A percentile compares a stretch with the other conserved stretches of the same genome.
Conservation (phyloP, 164 flowering plant genomes). For the Tetrastigma voinierianum region DNA sequence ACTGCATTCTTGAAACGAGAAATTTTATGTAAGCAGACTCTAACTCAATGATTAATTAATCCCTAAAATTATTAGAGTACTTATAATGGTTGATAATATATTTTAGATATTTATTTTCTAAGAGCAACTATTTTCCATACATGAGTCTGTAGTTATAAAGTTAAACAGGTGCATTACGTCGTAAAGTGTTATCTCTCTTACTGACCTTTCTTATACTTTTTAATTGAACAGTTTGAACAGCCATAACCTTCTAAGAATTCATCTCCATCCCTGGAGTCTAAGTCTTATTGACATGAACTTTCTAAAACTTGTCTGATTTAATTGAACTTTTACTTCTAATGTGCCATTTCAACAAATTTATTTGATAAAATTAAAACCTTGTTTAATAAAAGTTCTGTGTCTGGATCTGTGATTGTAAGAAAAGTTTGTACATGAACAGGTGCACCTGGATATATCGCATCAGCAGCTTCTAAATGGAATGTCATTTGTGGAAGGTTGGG, state of each 20-base stretch:
- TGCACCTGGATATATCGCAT: conserved; percentile 93
- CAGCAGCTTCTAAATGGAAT: conserved; percentile 81
- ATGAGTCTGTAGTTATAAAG: too few relatives aligned
- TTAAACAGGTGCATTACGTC: too few relatives aligned
- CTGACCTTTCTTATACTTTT: too few relatives aligned
- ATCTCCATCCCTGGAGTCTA: background rate
- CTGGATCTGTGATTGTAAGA: background rate
- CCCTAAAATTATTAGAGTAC: background rate
- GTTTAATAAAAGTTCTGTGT: background rate
- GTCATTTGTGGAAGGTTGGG: conserved; percentile 98
- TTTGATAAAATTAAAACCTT: background rate
- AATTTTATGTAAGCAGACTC: too few relatives aligned
- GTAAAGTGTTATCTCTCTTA: too few relatives aligned
- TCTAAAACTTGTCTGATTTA: background rate
- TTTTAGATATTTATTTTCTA: too few relatives aligned
- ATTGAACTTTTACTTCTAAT: background rate
- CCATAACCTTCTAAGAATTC: background rate
- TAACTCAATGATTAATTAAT: background rate
- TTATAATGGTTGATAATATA: background rate
- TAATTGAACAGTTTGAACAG: too few relatives aligned
- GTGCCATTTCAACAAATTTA: background rate
- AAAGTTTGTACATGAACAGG: conserved; percentile 40
- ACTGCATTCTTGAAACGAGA: too few relatives aligned
- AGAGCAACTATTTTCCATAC: too few relatives aligned
- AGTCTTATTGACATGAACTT: background rate